Conservation (phyloP, 306 rosid species). For the Abrus pulchellus region DNA sequence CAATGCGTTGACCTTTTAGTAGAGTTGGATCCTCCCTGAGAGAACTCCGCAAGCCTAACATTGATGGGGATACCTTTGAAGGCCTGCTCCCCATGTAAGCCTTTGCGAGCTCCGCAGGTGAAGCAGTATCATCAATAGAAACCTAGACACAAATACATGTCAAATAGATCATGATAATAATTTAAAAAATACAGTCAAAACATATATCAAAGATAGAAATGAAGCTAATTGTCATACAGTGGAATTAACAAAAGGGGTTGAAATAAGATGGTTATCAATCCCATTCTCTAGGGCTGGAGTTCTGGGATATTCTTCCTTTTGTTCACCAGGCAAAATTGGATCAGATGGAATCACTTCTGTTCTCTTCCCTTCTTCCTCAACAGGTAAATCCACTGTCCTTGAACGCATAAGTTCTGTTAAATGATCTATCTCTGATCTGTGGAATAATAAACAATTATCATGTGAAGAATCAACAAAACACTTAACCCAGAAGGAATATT, state of each 20-base stretch:
- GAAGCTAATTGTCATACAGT: conserved; percentile 58
- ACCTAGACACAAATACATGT: conserved; percentile 54
- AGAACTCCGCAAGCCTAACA: conserved; percentile 56
- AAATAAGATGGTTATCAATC: conserved; percentile 50
- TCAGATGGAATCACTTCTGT: conserved; percentile 58
- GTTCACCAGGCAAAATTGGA: conserved; percentile 46
- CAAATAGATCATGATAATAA: conserved; percentile 33
- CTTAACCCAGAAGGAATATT: conserved; percentile 1
- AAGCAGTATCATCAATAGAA: conserved; percentile 77
- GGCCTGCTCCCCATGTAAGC: conserved; percentile 91
- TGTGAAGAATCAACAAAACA: conserved; percentile 22
- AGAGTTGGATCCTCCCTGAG: conserved; percentile 51
- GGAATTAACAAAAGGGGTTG: conserved; percentile 60
- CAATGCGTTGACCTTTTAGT: conserved; percentile 49
- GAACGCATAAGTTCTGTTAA: conserved; percentile 83
- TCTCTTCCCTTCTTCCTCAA: conserved; percentile 56
- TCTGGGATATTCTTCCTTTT: conserved; percentile 53
- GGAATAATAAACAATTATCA: conserved; percentile 37
- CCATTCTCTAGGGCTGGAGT: conserved; percentile 58
- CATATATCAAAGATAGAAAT: conserved; percentile 2
- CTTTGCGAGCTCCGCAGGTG: conserved; percentile 89
- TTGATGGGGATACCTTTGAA: conserved; percentile 68
- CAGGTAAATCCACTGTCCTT: conserved; percentile 62
- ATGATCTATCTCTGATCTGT: conserved; percentile 90
- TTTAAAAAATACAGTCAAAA: conserved; percentile 9